These are phyloP conservation scores for Circinella minor DNA, from an alignment of 371 early-diverging fungal species.

Conservation along the genomic window DNA sequence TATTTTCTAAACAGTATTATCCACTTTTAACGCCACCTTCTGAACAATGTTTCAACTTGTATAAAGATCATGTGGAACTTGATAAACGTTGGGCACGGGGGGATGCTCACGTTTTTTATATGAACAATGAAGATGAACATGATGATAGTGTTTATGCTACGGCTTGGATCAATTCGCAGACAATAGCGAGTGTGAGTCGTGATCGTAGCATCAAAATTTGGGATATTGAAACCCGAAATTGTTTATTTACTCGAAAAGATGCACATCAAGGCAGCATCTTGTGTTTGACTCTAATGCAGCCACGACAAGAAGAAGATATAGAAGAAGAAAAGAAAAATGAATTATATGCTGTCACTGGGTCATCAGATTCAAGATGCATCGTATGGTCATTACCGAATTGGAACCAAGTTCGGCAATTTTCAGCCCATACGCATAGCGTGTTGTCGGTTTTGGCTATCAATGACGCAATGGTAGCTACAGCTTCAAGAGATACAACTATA, in stretches of 20 bases:
- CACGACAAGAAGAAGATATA: constrained; percentile 60
- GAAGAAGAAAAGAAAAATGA: too few species aligned
- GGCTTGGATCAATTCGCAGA: constrained; percentile 65
- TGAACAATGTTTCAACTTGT: constrained; percentile 21
- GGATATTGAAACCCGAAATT: constrained; percentile 52
- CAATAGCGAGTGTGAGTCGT: constrained; percentile 89
- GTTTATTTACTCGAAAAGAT: constrained; percentile 29
- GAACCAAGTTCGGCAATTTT: constrained; percentile 20
- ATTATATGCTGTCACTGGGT: constrained; percentile 83
- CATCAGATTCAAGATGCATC: constrained; percentile 88
- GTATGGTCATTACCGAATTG: constrained; percentile 80
- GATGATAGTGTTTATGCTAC: constrained; percentile 92
- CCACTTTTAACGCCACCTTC: constrained; percentile 11
- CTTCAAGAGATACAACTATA: constrained; percentile 73
- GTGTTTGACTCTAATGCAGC: constrained; percentile 54
- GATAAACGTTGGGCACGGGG: constrained; percentile 39
- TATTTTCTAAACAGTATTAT: constrained; percentile 26
- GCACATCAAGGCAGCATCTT: constrained; percentile 87
- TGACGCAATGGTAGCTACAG: constrained; percentile 68
- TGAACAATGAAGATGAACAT: constrained; percentile 69
- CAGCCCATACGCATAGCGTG: constrained; percentile 79
- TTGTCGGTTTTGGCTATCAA: constrained; percentile 77
- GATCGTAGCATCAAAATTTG: constrained; percentile 88
- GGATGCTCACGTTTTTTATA: constrained; percentile 36
- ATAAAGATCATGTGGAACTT: constrained; percentile 29